Percentiles rank a stretch among this genome's conserved stretches.
Evolutionary conservation across 208 protist species (phyloP).

Genomic region (Trypanosoma mega): DNA sequence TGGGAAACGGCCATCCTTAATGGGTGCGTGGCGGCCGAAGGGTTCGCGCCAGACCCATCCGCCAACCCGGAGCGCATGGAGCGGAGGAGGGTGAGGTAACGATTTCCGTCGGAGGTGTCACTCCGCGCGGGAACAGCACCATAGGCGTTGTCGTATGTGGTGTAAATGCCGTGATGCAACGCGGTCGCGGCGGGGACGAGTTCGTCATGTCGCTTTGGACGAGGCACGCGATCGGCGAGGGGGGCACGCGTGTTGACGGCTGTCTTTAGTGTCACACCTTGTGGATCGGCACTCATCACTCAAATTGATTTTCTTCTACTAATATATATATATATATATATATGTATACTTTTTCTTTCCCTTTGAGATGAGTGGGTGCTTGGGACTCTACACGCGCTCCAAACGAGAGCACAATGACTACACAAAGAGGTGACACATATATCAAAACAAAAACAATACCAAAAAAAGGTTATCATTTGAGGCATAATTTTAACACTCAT

Average conservation of each 20-base stretch:
- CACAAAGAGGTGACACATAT: too few relatives aligned
- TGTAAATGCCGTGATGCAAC: slow-evolving; percentile 57
- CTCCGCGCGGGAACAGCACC: slow-evolving; percentile 7
- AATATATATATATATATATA: slow-evolving; percentile 2
- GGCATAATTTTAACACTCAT: too few relatives aligned
- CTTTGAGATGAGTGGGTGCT: too few relatives aligned
- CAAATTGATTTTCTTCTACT: background rate
- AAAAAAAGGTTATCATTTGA: background rate
- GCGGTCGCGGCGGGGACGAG: slow-evolving; percentile 21
- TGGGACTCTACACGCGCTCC: too few relatives aligned
- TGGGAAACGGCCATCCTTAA: background rate
- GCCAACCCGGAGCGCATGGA: background rate
- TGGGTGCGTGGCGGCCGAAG: background rate
- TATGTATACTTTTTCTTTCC: too few relatives aligned
- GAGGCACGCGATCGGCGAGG: slow-evolving; percentile 40
- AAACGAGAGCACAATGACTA: too few relatives aligned
- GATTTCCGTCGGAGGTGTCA: slow-evolving; percentile 12
- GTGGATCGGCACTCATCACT: background rate
- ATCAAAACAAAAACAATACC: background rate
- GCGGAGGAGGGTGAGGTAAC: slow-evolving; percentile 19
- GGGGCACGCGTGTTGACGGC: slow-evolving; percentile 69
- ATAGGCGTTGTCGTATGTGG: slow-evolving; percentile 75
- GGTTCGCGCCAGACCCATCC: background rate
- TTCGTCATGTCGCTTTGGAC: slow-evolving; percentile 31
- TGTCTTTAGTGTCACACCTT: slow-evolving; percentile 54